phyloP scores from a whole-genome alignment of 176 grass and related monocot genomes.

The Carex kokanica region DNA sequence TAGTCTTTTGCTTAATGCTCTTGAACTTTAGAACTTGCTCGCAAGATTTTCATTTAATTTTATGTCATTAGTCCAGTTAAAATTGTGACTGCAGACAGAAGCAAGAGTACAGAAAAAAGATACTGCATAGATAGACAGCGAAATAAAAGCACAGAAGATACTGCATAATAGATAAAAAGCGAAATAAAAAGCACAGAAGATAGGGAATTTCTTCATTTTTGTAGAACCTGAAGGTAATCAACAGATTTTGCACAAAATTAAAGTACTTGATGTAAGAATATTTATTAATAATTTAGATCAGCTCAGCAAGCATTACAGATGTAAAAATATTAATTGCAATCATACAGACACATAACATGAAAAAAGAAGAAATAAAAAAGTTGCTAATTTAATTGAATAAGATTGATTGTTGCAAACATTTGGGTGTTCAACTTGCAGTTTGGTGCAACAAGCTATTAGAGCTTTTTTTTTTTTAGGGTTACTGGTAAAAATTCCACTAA shows the following conservation, averaged over 20 bases:
- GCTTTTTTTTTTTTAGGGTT: neutral
- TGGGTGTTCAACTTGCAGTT: neutral
- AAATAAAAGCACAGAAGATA: neutral
- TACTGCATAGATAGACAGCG: neutral
- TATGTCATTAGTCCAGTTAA: neutral
- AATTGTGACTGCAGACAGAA: neutral
- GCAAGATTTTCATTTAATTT: neutral
- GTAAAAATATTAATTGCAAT: neutral
- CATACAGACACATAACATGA: neutral
- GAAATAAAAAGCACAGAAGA: neutral
- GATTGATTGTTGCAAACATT: neutral
- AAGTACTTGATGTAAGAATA: neutral
- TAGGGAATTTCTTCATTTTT: neutral
- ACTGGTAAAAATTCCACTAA: too few species aligned
- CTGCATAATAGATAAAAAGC: neutral
- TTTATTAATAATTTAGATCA: neutral
- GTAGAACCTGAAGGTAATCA: neutral
- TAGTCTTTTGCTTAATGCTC: constrained; percentile 5
- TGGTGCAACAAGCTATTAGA: neutral
- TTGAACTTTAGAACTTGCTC: neutral
- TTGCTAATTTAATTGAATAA: neutral
- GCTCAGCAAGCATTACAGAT: neutral
- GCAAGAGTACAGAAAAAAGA: neutral
- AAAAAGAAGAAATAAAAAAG: neutral
- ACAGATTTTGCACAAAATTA: neutral